Conservation (phyloP, 2,329 filamentous ascomycete species). For the Hypoxylon sp. region DNA sequence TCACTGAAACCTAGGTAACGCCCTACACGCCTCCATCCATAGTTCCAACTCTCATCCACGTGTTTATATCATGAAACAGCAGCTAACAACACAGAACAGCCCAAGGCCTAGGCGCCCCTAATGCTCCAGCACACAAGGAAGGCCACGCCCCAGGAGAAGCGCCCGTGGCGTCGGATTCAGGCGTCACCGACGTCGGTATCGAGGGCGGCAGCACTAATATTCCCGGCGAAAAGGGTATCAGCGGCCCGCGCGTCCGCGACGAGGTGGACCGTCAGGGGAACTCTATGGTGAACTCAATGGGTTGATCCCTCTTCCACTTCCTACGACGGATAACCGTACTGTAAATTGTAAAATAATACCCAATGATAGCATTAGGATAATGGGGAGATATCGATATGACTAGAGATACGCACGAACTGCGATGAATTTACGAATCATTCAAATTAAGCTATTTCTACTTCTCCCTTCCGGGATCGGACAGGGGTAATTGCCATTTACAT, state of each 20-base stretch:
- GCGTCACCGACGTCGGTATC: slow-evolving; percentile 44
- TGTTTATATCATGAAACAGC: no score
- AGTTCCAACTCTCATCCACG: no score
- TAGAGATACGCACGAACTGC: no score
- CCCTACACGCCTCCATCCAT: no score
- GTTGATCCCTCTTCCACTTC: slow-evolving; percentile 13
- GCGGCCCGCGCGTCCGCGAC: slow-evolving; percentile 44
- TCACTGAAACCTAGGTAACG: neutral
- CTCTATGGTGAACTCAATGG: slow-evolving; percentile 49
- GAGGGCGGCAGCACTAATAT: slow-evolving; percentile 47
- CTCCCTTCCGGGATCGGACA: neutral
- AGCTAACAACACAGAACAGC: slow-evolving; percentile 35
- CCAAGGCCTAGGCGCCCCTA: slow-evolving; percentile 49
- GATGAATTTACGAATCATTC: neutral
- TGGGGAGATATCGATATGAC: neutral
- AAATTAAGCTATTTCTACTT: neutral
- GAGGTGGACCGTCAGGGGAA: slow-evolving; percentile 44
- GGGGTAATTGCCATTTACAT: neutral
- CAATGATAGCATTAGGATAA: neutral
- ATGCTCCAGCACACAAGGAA: slow-evolving; percentile 49
- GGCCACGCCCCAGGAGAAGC: slow-evolving; percentile 48
- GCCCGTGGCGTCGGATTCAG: slow-evolving; percentile 49
- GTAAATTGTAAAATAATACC: neutral
- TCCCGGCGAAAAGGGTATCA: slow-evolving; percentile 49
- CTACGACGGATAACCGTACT: neutral